A percentile compares a stretch with the other conserved stretches of the same genome.
These are phyloP conservation scores for Eucalyptus marginata DNA, from an alignment of 345 rosid species.

Conservation along the genomic window DNA sequence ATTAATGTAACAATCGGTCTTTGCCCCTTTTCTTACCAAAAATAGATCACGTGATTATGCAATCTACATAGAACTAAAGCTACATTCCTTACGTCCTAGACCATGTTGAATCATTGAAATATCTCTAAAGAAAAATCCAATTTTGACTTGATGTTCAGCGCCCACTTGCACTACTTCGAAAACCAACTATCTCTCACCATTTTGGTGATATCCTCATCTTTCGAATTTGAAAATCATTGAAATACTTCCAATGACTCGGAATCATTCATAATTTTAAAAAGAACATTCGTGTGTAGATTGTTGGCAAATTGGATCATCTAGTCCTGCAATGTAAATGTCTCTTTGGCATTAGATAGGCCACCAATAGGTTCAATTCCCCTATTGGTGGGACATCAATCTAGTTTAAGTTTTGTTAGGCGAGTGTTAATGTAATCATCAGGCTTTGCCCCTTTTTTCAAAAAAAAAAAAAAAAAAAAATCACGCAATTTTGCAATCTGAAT, in stretches of 20 bases:
- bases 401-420: not conserved
- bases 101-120: not conserved
- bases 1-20: not conserved
- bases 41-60: not conserved
- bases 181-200: not conserved
- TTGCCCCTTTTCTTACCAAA: not conserved
- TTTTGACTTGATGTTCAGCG: not conserved
- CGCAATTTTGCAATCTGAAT: not conserved
- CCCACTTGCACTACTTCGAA: not conserved
- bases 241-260: not conserved
- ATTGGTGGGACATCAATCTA: not conserved
- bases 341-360: not conserved
- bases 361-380: not conserved
- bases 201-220: not conserved
- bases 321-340: not conserved
- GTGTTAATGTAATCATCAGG: not conserved
- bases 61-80: not conserved
- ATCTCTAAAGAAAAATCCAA: not conserved
- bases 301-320: not conserved
- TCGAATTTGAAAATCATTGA: not conserved
- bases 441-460: not conserved
- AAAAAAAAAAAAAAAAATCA: too few relatives aligned
- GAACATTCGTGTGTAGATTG: not conserved
- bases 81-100: not conserved
- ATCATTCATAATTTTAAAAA: not conserved